A percentile compares a stretch with the other conserved stretches of the same genome.
These are phyloP conservation scores for Xanthoceras sorbifolium DNA, from an alignment of 345 rosid species.

Conservation along the genomic window DNA sequence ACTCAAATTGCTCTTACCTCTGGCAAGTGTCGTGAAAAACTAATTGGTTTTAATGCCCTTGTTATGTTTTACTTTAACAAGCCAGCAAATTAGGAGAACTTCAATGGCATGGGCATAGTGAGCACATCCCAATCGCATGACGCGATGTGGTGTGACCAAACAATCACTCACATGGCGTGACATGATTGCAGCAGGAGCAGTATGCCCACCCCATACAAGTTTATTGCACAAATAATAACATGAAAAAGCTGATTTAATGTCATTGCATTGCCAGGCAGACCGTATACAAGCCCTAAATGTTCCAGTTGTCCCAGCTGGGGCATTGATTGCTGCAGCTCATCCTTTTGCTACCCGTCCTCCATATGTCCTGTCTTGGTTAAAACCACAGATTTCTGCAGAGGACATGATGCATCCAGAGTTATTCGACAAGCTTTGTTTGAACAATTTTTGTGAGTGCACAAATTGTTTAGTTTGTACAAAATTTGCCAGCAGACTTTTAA, in stretches of 20 bases:
- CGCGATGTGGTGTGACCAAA: neutral
- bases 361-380: slow-evolving; percentile 62
- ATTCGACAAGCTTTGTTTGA: slow-evolving; percentile 65
- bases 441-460: slow-evolving; percentile 58
- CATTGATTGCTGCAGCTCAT: slow-evolving; percentile 56
- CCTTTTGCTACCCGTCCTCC: slow-evolving; percentile 71
- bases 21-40: slow-evolving; percentile 50
- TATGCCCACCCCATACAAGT: neutral
- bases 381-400: slow-evolving; percentile 57
- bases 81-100: neutral
- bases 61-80: neutral
- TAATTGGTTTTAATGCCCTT: neutral
- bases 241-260: slow-evolving; percentile 18
- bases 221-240: neutral
- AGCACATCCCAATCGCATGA: neutral
- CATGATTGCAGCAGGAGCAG: neutral
- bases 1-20: slow-evolving; percentile 68
- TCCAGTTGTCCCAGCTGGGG: slow-evolving; percentile 65
- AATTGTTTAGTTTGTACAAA: neutral
- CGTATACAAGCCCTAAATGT: slow-evolving; percentile 65
- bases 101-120: neutral
- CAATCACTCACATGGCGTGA: neutral
- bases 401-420: slow-evolving; percentile 71
- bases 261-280: slow-evolving; percentile 47
- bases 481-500: neutral